A percentile compares a stretch with the other conserved stretches of the same genome.
Conservation (phyloP, 139 green algal genomes). For the Coelastrella sp. region DNA sequence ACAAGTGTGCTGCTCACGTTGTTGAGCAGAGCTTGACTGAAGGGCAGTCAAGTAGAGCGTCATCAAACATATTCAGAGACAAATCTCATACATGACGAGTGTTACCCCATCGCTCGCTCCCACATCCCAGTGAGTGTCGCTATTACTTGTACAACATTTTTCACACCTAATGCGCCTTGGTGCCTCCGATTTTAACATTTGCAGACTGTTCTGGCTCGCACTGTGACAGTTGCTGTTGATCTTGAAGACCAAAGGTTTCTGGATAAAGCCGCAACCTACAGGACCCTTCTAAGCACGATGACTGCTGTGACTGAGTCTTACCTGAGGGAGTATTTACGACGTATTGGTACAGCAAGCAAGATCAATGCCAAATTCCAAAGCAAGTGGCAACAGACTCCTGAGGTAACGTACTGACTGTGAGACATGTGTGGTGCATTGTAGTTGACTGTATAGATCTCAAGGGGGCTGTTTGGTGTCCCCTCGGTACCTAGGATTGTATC, state of each 20-base stretch:
- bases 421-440: not conserved
- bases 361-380: not conserved
- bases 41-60: too few relatives aligned
- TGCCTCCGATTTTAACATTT: not conserved
- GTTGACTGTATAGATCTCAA: not conserved
- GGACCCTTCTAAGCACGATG: not conserved
- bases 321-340: not conserved
- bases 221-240: not conserved
- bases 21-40: too few relatives aligned
- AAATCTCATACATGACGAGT: too few relatives aligned
- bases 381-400: not conserved
- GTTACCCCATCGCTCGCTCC: too few relatives aligned
- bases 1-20: too few relatives aligned
- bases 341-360: slow-evolving; percentile 11
- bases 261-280: not conserved
- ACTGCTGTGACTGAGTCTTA: not conserved
- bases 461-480: too few relatives aligned
- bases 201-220: not conserved
- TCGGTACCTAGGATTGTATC: too few relatives aligned
- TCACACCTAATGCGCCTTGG: too few relatives aligned
- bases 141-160: too few relatives aligned
- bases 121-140: too few relatives aligned
- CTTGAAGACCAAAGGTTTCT: not conserved
- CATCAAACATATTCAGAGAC: too few relatives aligned
- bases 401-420: not conserved